Evolutionary conservation across 1,139 yeast species (phyloP), one percentile per base, ranked within the genome.

Genomic region (Pichia terricola): DNA sequence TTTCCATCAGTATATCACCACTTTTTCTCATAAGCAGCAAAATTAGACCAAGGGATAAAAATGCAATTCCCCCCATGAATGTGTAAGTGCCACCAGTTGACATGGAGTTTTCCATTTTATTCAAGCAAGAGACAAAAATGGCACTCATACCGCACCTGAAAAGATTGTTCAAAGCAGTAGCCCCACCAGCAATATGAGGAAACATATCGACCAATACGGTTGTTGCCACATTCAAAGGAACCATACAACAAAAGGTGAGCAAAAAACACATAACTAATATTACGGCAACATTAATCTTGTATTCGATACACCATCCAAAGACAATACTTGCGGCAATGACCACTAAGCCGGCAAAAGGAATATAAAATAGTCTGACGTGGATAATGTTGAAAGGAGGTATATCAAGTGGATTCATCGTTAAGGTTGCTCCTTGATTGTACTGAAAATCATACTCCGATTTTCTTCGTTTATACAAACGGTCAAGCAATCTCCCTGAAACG

Each of bases 291-390:
- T 69, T 69, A 0, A 71, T 73, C 10, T 67, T 58, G 28, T 68
- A 57, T 38, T 74, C 66, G 4, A 84, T 53, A 41, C 84, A 72
- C 94, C 95, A 85, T 16, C 91, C 94, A 63, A 74, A 84, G 0
- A 76, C 61, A 1, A 78, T 50, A 4, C 72, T 60, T 0, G 76
- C 69, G 4, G 59, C 54, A n/a, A 69, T 52, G 26, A 68, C 57
- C 3, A 69, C 30, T 35, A 58, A 5, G 39, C 68, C 47, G 47
- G 78, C 72, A 28, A 65, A 50, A 1, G 67, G 60, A 32, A 62
- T 65, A 38, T 61, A 58, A 34, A 57, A 57, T 38, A 80, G 58
- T 39, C 85, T 65, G 5, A 79, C 72, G 35, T 64, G 66, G 46
- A 74, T 69, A 28, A 78, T 67, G 52, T 62, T 66, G 51, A 76